Evolutionary conservation across 495 filamentous ascomycete species (phyloP), one percentile per base, ranked within the genome.

Genomic region (Ramalina intermedia): DNA sequence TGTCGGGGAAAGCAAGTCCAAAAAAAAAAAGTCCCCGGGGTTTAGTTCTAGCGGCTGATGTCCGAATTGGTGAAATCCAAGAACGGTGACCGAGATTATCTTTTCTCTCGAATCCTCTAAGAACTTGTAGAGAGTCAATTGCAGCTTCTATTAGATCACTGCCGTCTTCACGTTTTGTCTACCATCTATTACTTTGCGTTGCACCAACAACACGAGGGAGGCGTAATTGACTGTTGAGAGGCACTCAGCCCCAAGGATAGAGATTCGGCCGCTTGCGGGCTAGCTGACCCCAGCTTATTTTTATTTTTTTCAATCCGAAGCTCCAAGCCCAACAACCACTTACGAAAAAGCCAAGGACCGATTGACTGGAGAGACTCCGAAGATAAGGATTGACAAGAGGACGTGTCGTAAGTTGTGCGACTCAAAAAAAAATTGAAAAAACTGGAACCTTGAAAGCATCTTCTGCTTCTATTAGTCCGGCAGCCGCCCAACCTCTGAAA

Each of bases 1-100:
- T 47, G n/a, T 21, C 18, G 44, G 29, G 27, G 26, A 47, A 33
- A 33, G 29, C 3, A 33, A 47, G 44, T 36, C 29, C 2, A 23
- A 46, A 44, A 33, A 11, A 12, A 37, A 37, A 47, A 47, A 47
- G 44, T 47, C 26, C 26, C 44, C 44, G 44, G 44, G n/a, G 3
- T 47, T 47, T 47, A 20, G 18, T 20, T 20, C 18, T 20, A 47
- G 44, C 41, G 17, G 21, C 41, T 44, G 41, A 44, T 24, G 20
- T 24, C 41, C 41, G 44, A 35, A 37, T 35, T 37, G 16, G 44
- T 37, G 44, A 37, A 27, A 17, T 35, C 21, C 21, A 21, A 6
- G 37, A 35, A 47, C 44, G 44, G 44, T 29, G 26, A 47, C 44
- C 44, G 44, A 47, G 37, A 47, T 8, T 18, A 41, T 41, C 39